These are phyloP conservation scores for Adansonia digitata DNA, from an alignment of 345 rosid genomes.

Conservation along the genomic window DNA sequence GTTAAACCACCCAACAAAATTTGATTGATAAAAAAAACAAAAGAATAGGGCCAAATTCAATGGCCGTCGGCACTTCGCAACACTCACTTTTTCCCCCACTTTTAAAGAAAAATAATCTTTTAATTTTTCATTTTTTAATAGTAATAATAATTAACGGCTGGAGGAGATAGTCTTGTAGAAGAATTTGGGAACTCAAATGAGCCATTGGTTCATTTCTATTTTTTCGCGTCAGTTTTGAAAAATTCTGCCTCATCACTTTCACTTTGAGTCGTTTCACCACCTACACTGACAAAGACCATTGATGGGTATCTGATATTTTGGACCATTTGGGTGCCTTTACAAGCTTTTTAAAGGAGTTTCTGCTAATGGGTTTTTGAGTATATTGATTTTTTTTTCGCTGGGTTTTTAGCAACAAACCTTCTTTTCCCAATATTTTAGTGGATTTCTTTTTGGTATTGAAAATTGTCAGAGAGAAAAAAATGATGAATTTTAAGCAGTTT, in stretches of 20 bases:
- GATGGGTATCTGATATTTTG: neutral
- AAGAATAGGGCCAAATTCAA: slow-evolving; percentile 7
- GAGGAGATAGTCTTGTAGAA: neutral
- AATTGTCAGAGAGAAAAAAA: slow-evolving; percentile 12
- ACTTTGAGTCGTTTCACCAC: neutral
- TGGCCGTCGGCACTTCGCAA: too few relatives aligned
- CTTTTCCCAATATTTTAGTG: neutral
- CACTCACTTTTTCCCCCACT: neutral
- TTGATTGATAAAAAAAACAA: neutral
- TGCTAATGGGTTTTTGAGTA: neutral
- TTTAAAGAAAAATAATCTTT: neutral
- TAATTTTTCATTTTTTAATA: neutral
- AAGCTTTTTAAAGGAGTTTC: neutral
- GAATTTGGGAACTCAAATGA: slow-evolving; percentile 6
- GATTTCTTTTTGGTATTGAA: neutral
- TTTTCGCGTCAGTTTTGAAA: neutral
- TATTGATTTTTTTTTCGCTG: neutral
- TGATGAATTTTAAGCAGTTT: slow-evolving; percentile 35
- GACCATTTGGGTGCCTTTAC: neutral
- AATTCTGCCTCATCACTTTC: neutral
- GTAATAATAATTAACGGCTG: neutral
- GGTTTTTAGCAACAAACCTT: neutral
- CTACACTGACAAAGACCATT: neutral
- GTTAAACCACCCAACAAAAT: neutral
- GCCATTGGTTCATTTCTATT: neutral